A percentile compares a stretch with the other conserved stretches of the same genome.
phyloP scores from a whole-genome alignment of 345 rosid genomes.

The Excoecaria agallocha region DNA sequence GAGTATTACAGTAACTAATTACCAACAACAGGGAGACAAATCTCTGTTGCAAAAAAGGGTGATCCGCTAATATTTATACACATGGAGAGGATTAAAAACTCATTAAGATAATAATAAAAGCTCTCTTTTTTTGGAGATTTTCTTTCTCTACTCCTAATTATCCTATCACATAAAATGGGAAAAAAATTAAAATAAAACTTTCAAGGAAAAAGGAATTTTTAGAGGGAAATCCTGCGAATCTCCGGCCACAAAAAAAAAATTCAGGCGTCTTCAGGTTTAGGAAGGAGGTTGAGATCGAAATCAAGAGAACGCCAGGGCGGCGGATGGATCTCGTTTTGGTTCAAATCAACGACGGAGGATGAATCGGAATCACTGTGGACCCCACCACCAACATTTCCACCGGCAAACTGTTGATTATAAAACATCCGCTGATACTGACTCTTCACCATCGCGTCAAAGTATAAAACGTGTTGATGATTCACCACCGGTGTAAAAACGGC shows the following conservation, averaged over 20 bases:
- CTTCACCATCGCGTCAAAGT: constrained; percentile 35
- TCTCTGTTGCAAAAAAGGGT: constrained; percentile 33
- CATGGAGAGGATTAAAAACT: constrained; percentile 19
- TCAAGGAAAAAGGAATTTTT: neutral
- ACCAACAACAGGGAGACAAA: constrained; percentile 30
- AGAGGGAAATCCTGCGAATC: neutral
- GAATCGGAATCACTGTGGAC: constrained; percentile 62
- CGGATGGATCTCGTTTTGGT: constrained; percentile 24
- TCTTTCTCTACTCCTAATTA: constrained; percentile 2
- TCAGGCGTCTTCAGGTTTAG: constrained; percentile 48
- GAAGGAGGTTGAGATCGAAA: constrained; percentile 70
- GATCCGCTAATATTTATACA: constrained; percentile 26
- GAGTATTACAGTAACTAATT: constrained; percentile 12
- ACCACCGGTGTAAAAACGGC: constrained; percentile 6
- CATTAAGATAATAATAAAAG: constrained; percentile 15
- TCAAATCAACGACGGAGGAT: constrained; percentile 46
- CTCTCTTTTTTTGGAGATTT: constrained; percentile 1
- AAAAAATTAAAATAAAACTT: constrained; percentile 3
- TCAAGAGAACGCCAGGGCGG: constrained; percentile 28
- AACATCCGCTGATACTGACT: constrained; percentile 33
- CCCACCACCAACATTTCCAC: constrained; percentile 19
- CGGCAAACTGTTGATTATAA: constrained; percentile 21
- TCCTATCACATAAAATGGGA: neutral
- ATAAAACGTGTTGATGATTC: constrained; percentile 23
- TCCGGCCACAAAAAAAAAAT: constrained; percentile 9